Conservation (phyloP, 306 rosid genomes). For the Quercus variabilis region DNA sequence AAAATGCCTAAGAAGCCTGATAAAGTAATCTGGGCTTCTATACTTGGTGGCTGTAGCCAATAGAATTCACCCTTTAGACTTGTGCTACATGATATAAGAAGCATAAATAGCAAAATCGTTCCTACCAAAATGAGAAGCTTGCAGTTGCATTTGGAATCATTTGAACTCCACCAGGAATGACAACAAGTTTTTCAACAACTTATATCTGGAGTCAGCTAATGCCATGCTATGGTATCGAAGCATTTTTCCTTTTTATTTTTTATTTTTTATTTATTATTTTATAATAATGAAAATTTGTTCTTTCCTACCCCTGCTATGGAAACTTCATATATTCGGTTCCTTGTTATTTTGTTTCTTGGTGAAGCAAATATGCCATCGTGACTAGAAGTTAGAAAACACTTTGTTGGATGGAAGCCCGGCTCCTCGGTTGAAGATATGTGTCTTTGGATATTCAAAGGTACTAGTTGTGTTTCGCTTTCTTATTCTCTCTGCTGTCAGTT, state of each 20-base stretch:
- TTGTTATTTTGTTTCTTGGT: constrained; percentile 24
- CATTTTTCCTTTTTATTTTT: not conserved
- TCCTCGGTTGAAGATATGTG: constrained; percentile 83
- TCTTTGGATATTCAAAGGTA: constrained; percentile 96
- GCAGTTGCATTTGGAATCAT: too few relatives aligned
- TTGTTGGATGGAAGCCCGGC: constrained; percentile 87
- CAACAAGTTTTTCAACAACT: constrained; percentile 64
- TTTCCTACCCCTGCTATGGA: constrained; percentile 3
- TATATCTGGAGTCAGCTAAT: constrained; percentile 89
- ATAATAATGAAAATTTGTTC: not conserved
- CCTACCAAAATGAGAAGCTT: too few relatives aligned
- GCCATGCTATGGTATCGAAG: constrained; percentile 79
- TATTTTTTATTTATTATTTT: not conserved
- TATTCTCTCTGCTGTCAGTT: not conserved
- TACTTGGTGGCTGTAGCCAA: too few relatives aligned
- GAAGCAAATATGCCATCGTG: constrained; percentile 97
- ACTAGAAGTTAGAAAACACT: constrained; percentile 88
- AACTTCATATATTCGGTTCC: not conserved
- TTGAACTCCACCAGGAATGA: too few relatives aligned
- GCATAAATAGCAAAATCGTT: too few relatives aligned
- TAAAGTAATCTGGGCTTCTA: too few relatives aligned
- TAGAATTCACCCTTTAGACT: too few relatives aligned
- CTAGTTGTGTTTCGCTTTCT: constrained; percentile 4
- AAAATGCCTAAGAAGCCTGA: too few relatives aligned
- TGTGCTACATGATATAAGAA: too few relatives aligned